Base-by-base conservation (phyloP, 768 basidiomycete species). In the Hericium alpestre region DNA sequence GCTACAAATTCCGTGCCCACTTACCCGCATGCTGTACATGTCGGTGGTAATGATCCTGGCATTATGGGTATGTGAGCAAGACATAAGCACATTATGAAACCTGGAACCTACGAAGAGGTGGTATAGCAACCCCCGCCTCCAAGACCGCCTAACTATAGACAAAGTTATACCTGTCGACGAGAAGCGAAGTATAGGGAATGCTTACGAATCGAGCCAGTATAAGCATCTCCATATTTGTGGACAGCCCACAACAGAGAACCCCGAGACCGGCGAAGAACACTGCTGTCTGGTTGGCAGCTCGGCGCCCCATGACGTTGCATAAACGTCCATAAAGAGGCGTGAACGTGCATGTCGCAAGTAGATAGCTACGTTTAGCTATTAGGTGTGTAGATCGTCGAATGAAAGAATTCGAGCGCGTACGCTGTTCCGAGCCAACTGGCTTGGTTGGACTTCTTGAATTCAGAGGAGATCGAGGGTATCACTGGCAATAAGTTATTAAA, bases 391-490 rank as follows among this genome's bases (percentile, higher is more conserved):
- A 10, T 7, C 32, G 2, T 9, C 9, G 32, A 32, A 32, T 7
- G 9, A 32, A 10, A 32, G 32, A 9, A 32, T 32, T 1, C 1
- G 8, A 7, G 32, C 9, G 32, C 32, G 32, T 32, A 88, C 84
- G 85, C 75, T 46, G 90, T 90, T 49, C 89, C 89, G 11, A 91
- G 76, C 90, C 89, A 90, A 65, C 84, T 85, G 0, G 85, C 86
- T 68, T 90, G 84, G 65, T 90, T 81, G 4, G 87, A 85, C 63
- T 79, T 82, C 58, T 83, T 70, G 64, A 88, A 90, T 51, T 90
- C 86, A 0, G 87, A 90, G 1, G 86, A 89, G 57, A 90, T 90
- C 15, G 84, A 81, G 1, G 85, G 81, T 23, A 90, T 65, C 73
- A 90, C 88, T 90, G 47, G 22, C n/a, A 27, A 39, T 11, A 15